Percentiles rank a stretch among this genome's conserved stretches.
These are phyloP conservation scores for Quercus ilex DNA, from an alignment of 306 rosid genomes.

Conservation along the genomic window DNA sequence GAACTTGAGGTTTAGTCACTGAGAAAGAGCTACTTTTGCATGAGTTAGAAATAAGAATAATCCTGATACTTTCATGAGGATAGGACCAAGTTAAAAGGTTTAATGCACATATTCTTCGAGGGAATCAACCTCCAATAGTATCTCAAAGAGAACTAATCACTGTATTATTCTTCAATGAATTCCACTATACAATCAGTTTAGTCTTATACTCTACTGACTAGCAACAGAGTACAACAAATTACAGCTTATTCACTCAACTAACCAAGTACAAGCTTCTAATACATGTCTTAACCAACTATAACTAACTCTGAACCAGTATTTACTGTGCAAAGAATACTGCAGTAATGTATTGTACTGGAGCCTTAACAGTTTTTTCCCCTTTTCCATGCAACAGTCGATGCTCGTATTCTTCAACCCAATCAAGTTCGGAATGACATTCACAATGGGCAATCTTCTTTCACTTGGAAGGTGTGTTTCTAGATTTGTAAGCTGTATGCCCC, in stretches of 20 bases:
- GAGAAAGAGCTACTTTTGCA: background rate
- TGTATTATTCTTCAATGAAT: too few species aligned
- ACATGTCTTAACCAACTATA: too few species aligned
- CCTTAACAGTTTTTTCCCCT: background rate
- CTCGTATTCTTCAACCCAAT: conserved; percentile 88
- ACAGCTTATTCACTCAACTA: too few species aligned
- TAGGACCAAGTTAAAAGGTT: background rate
- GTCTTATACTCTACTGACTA: too few species aligned
- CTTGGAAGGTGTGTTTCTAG: conserved; percentile 70
- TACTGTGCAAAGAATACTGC: too few species aligned
- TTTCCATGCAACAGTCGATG: conserved; percentile 68
- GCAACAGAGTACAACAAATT: too few species aligned
- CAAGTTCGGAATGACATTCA: conserved; percentile 86
- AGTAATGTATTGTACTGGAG: too few species aligned
- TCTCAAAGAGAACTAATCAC: too few species aligned
- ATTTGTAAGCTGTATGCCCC: conserved; percentile 6
- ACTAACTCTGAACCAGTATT: too few species aligned
- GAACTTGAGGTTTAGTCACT: background rate
- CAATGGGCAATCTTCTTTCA: conserved; percentile 91
- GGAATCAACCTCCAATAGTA: too few species aligned
- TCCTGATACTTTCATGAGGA: background rate
- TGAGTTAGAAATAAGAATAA: background rate
- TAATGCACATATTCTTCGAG: background rate
- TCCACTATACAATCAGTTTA: too few species aligned
- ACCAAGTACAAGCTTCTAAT: too few species aligned